A percentile compares a stretch with the other conserved stretches of the same genome.
Evolutionary conservation across 805 yeast species (phyloP).

Genomic region (Wickerhamomyces kurtzmanii): DNA sequence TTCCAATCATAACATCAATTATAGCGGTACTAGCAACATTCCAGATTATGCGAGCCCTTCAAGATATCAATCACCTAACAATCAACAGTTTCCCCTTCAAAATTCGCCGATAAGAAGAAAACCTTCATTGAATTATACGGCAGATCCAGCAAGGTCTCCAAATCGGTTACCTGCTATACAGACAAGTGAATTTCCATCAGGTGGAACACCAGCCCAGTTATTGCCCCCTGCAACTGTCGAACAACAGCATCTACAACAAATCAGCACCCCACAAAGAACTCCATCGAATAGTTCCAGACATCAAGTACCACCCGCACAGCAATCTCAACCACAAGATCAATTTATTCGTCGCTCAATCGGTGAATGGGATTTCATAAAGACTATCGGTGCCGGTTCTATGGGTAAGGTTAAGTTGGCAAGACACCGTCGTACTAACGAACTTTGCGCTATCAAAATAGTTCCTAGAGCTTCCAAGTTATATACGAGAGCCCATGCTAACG

Average conservation of each 20-base stretch:
- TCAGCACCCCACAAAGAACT: background rate
- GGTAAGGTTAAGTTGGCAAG: conserved; percentile 95
- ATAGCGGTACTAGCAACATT: conserved; percentile 1
- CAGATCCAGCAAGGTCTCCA: too few relatives aligned
- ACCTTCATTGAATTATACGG: too few relatives aligned
- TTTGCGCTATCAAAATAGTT: conserved; percentile 89
- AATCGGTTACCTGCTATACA: too few relatives aligned
- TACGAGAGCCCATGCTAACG: conserved; percentile 60
- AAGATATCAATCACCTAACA: conserved; percentile 2
- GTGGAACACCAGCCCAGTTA: too few relatives aligned
- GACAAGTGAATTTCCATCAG: too few relatives aligned
- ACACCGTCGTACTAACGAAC: conserved; percentile 69
- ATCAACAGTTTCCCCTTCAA: conserved; percentile 4
- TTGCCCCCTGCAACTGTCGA: conserved; percentile 11
- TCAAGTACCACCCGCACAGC: conserved; percentile 4
- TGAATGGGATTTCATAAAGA: conserved; percentile 92
- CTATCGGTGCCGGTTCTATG: conserved; percentile 98
- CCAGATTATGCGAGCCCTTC: conserved; percentile 1
- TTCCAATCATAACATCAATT: conserved; percentile 3
- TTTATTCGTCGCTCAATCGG: conserved; percentile 87
- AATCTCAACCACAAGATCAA: conserved; percentile 17
- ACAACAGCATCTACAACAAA: background rate
- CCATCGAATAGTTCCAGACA: background rate
- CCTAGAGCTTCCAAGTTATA: conserved; percentile 79
- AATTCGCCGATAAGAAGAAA: background rate